Evolutionary conservation across 495 filamentous ascomycete genomes (phyloP), one percentile per base, ranked within the genome.

Genomic region (Neurospora africana): DNA sequence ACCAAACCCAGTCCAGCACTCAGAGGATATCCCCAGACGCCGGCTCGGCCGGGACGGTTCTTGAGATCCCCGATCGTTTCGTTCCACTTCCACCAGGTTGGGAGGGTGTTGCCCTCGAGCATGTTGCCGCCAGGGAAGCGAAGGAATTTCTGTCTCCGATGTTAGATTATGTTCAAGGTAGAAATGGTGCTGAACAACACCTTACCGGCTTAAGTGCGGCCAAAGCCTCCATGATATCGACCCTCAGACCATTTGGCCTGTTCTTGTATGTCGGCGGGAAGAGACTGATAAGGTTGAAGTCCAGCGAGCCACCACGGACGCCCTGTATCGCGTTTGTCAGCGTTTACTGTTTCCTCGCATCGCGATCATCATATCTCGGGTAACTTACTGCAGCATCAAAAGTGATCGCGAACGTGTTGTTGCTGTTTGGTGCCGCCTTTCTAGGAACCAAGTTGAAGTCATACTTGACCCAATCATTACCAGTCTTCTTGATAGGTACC

Each of bases 41-140:
- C 89, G 19, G 86, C 79, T 72, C 87, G 83, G 39, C 90, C 90
- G 0, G 89, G 88, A 10, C 90, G 84, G 65, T 91, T 79, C 37
- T 86, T 87, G 3, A 91, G 81, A 0, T 87, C 86, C 0, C 90
- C 90, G 68, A 92, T 86, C 3, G 89, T 91, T 70, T 87, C 82
- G 75, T 90, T 89, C 91, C 90, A 92, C 58, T 88, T 85, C 89
- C 90, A 92, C 73, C 84, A 83, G 58, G 81, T 82, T 21, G 77
- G 78, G 41, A 85, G 81, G 30, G 77, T 85, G 43, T 85, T 76
- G 33, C 89, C 89, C 73, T 90, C 88, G 72, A 91, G 78, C 76
- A 90, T 91, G 75, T 92, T 92, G 2, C 90, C 90, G 35, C 89
- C 90, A 0, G 90, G 90, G 53, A 90, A 87, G 7, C 90, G 83